These are phyloP conservation scores for Venturia nashicola DNA, from an alignment of 2,329 filamentous ascomycete genomes.

Conservation along the genomic window DNA sequence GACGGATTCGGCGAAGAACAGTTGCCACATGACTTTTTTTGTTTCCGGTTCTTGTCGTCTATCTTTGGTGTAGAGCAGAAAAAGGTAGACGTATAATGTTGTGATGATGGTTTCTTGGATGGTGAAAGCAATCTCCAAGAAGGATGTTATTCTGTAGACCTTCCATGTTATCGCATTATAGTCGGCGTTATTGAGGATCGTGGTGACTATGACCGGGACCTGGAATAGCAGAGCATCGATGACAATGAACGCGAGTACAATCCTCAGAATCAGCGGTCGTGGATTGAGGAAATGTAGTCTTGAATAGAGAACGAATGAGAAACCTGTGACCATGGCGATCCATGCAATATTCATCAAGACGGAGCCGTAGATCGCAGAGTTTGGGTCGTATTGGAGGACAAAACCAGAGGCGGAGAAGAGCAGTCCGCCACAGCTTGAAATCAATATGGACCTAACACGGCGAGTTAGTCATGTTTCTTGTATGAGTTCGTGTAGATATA, in stretches of 20 bases:
- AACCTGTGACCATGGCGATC: conserved; percentile 1
- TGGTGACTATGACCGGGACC: neutral
- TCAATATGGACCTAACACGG: neutral
- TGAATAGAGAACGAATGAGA: conserved; percentile 14
- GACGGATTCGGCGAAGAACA: neutral
- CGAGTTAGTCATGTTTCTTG: no score
- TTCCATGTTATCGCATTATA: neutral
- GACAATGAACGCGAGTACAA: conserved; percentile 13
- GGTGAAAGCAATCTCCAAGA: neutral
- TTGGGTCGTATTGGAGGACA: no score
- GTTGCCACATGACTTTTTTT: neutral
- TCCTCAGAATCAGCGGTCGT: conserved; percentile 11
- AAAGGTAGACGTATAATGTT: conserved; percentile 3
- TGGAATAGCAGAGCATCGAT: conserved; percentile 13
- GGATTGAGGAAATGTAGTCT: conserved; percentile 14
- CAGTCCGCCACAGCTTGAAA: neutral
- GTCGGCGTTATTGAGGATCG: neutral
- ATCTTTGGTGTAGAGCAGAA: neutral
- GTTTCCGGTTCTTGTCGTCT: neutral
- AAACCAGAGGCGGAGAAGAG: neutral
- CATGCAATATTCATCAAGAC: neutral
- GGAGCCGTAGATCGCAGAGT: no score
- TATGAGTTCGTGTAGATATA: neutral
- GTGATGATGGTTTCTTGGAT: conserved; percentile 1
- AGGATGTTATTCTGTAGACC: neutral